Base-by-base conservation (phyloP, 176 grass and related monocot species). In the Triticum monococcum region DNA sequence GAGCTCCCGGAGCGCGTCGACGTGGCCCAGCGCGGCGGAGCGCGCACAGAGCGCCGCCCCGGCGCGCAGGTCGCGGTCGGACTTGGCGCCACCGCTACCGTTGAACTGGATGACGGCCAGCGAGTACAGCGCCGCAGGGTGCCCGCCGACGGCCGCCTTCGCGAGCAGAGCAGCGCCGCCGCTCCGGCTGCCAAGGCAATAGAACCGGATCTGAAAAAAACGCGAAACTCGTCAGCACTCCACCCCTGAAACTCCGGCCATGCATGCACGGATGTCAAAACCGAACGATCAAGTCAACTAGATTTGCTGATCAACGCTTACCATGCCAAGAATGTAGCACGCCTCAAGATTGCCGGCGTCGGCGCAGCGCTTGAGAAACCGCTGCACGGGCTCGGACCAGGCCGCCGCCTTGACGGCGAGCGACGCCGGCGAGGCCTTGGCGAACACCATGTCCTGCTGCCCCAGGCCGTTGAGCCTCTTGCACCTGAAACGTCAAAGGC, bases 281-380 rank as follows among this genome's bases (percentile, higher is more conserved):
- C n/a, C 6, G 7, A 30, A 9, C 72, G 41, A 74, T 25, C 25
- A 2, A 28, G 62, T 24, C 10, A 64, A 54, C 50, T 7, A 0
- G 70, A 3, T 75, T 17, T 11, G 12, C 0, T 84, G 11, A 0
- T 2, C 1, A 12, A 12, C 13, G 24, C 90, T 10, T 85, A 97
- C 95, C 95, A 97, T 94, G 87, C 94, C 94, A 4, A 97, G 88
- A 72, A 94, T 92, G 78, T 94, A 97, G 86, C 90, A 94, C 14
- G 94, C 92, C 78, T 97, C 94, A 4, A 92, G 80, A 46, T 94
- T 97, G 30, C 92, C 92, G 9, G 83, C 88, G 41, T 94, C 92
- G 22, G 92, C 75, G 61, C 92, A 94, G 10, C 76, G 81, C 64
- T 92, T 94, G 5, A 97, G 54, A 63, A 87, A 97, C 5, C 72